A percentile compares a stretch with the other conserved stretches of the same genome.
phyloP scores from a whole-genome alignment of 805 yeast species.

The Cyberlindnera xishuangbannaensis region DNA sequence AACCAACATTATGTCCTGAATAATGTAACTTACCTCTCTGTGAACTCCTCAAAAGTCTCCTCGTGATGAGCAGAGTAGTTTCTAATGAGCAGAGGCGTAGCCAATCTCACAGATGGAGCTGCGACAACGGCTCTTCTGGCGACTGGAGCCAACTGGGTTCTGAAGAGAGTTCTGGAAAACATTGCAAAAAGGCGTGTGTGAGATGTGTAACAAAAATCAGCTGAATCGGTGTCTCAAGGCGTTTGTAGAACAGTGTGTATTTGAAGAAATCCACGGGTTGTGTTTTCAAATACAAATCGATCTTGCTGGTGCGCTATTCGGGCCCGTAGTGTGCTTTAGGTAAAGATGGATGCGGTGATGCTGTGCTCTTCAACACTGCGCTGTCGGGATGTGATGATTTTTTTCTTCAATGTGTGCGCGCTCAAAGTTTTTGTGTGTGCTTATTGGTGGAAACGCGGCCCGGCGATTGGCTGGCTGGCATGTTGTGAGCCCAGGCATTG shows the following conservation, averaged over 20 bases:
- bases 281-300: no score
- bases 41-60: constrained; percentile 93
- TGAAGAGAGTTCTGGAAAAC: constrained; percentile 16
- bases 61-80: constrained; percentile 77
- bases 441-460: constrained; percentile 13
- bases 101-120: constrained; percentile 9
- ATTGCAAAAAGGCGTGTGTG: constrained; percentile 4
- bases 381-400: constrained; percentile 8
- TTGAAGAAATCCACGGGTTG: no score
- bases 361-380: no score
- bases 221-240: no score
- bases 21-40: constrained; percentile 31
- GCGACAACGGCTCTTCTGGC: constrained; percentile 14
- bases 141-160: constrained; percentile 16
- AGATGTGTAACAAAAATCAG: no score
- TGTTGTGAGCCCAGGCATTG: constrained; percentile 2
- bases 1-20: no score
- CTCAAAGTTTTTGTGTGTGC: constrained; percentile 8
- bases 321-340: no score
- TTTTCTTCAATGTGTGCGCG: constrained; percentile 6
- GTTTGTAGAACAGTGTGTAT: no score
- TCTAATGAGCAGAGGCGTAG: constrained; percentile 36
- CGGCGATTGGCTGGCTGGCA: constrained; percentile 7
- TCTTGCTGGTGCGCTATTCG: no score
- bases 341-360: no score